These are phyloP conservation scores for Borovskyia barvae DNA, from an alignment of 208 protist species.

Conservation along the genomic window DNA sequence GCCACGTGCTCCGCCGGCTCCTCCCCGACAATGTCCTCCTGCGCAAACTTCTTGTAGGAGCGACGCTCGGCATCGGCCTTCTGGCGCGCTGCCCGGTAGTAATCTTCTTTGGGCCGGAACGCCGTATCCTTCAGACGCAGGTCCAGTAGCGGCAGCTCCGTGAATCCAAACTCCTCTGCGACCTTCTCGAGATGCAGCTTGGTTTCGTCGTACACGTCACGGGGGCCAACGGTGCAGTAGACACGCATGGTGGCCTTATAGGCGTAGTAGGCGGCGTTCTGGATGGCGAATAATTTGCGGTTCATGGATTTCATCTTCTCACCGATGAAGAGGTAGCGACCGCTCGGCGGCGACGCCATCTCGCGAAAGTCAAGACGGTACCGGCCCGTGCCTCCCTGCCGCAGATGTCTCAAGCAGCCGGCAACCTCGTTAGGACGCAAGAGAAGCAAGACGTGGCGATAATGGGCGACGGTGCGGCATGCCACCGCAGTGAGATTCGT, in stretches of 20 bases:
- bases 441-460: slow-evolving; percentile 50
- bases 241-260: slow-evolving; percentile 67
- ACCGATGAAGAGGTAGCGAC: slow-evolving; percentile 37
- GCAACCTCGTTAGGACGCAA: slow-evolving; percentile 61
- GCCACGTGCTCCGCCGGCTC: slow-evolving; percentile 41
- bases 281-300: slow-evolving; percentile 58
- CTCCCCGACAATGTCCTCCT: slow-evolving; percentile 44
- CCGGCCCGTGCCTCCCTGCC: slow-evolving; percentile 17
- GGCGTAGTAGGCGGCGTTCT: slow-evolving; percentile 57
- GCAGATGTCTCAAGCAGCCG: slow-evolving; percentile 31
- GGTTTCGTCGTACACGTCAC: slow-evolving; percentile 57
- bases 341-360: slow-evolving; percentile 12
- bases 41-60: slow-evolving; percentile 34
- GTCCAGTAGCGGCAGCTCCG: slow-evolving; percentile 64
- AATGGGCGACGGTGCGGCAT: slow-evolving; percentile 15
- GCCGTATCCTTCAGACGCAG: slow-evolving; percentile 66
- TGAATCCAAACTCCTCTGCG: slow-evolving; percentile 74
- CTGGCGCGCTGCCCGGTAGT: slow-evolving; percentile 46
- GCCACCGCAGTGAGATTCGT: too few species aligned
- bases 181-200: slow-evolving; percentile 45
- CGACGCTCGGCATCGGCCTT: slow-evolving; percentile 31
- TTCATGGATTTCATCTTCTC: slow-evolving; percentile 63
- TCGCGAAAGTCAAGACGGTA: slow-evolving; percentile 19
- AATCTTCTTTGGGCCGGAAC: slow-evolving; percentile 78
- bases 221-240: slow-evolving; percentile 61